These are phyloP conservation scores for Blastobotrys petasosporus DNA, from an alignment of 1,139 yeast species.

Conservation along the genomic window DNA sequence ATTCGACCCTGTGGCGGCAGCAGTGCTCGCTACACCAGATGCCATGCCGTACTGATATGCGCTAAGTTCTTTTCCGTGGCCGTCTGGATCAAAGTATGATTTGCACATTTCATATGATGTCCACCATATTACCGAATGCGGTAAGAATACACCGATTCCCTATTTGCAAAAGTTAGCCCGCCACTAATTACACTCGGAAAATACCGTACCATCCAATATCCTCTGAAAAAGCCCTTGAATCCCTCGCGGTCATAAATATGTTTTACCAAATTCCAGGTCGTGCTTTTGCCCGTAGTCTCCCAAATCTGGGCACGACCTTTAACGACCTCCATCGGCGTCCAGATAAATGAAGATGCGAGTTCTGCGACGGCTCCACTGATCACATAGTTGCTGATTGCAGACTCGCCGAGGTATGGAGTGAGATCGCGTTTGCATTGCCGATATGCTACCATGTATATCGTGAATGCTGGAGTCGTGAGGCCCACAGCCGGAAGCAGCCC, in stretches of 20 bases:
- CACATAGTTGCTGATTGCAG: conserved; percentile 35
- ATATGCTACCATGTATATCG: conserved; percentile 39
- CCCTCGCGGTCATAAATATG: conserved; percentile 35
- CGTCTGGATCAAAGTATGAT: conserved; percentile 9
- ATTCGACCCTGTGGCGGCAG: conserved; percentile 38
- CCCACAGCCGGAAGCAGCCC: conserved; percentile 38
- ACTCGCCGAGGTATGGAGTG: conserved; percentile 35
- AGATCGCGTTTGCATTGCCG: conserved; percentile 36
- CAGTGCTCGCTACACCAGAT: conserved; percentile 36
- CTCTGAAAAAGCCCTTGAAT: conserved; percentile 37
- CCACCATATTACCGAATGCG: conserved; percentile 41
- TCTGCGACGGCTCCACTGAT: conserved; percentile 38
- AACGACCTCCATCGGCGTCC: conserved; percentile 44
- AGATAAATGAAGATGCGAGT: conserved; percentile 37
- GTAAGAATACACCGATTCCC: conserved; percentile 37
- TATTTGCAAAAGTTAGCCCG: background rate
- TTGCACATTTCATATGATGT: conserved; percentile 30
- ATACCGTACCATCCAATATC: conserved; percentile 38
- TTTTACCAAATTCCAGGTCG: conserved; percentile 20
- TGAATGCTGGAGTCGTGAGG: conserved; percentile 40
- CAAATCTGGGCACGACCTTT: conserved; percentile 41
- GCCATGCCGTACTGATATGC: conserved; percentile 33
- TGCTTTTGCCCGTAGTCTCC: conserved; percentile 16
- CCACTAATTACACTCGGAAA: background rate
- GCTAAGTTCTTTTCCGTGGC: conserved; percentile 17